Evolutionary conservation across 495 filamentous ascomycete genomes (phyloP), one percentile per base, ranked within the genome.

Genomic region (Cladorrhinum samala): DNA sequence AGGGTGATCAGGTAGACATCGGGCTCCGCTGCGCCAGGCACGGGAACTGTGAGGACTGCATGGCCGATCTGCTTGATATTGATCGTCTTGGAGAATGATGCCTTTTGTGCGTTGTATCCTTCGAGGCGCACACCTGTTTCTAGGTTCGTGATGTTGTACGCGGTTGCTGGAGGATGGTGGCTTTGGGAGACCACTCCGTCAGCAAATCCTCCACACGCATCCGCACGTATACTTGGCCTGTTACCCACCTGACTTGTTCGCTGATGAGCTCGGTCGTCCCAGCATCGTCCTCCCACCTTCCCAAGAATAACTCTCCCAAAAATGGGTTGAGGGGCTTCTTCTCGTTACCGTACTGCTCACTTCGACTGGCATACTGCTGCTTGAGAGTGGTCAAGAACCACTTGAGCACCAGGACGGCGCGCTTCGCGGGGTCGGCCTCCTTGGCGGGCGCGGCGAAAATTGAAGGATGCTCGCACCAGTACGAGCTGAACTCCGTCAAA

Each of bases 81-180:
- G 68, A 98, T 96, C 9, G 92, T 94, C 46, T 86, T 84, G 25
- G 86, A 87, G 67, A 97, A 96, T 19, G 86, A 90, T 6, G 91
- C 93, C 68, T 96, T 97, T 63, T 96, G 94, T n/a, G 88, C 94
- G 59, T 96, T 96, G 73, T 96, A 96, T 52, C 94, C 93, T 78
- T 95, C 83, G 2, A 98, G 77, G 71, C 87, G 83, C 25, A 98
- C 80, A 30, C 89, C 87, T 54, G 91, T 81, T 55, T 91, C 81
- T 18, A 84, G 70, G 68, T 98, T 97, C 68, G 79, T 85, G 59
- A 97, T 94, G 52, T 84, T 85, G 68, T 96, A 97, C 3, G 92
- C 94, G 8, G 94, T 98, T 24, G 89, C 91, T 9, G 94, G 93
- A n/a, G 94, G 93, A 63, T 98, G 93, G 61, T 97, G 93, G 73